Evolutionary conservation across 225 moss, liverwort and hornwort species (phyloP).

Genomic region (Sphagnum contortum): DNA sequence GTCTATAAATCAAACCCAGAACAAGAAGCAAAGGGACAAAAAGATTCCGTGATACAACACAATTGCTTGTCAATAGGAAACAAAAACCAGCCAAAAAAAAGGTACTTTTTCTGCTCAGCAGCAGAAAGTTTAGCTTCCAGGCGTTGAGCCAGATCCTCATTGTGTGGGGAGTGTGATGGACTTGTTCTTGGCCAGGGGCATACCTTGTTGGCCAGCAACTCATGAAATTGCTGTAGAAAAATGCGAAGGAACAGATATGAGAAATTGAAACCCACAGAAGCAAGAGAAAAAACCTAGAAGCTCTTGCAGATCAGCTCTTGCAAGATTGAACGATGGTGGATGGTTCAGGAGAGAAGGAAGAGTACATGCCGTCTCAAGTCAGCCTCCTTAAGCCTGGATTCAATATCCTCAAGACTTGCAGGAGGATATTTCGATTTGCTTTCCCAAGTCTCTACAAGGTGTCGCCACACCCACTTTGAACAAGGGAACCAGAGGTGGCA

Average conservation of each 20-base stretch:
- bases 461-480: conserved; percentile 87
- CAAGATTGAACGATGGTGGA: no score
- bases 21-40: no score
- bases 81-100: no score
- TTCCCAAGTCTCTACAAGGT: conserved; percentile 70
- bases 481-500: conserved; percentile 61
- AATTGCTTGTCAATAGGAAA: no score
- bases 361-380: conserved; percentile 86
- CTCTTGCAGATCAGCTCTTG: no score
- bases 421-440: conserved; percentile 64
- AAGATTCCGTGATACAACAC: no score
- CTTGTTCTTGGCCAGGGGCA: conserved; percentile 74
- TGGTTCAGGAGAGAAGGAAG: no score
- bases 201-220: conserved; percentile 97
- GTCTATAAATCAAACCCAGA: no score
- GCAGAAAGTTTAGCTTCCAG: conserved; percentile 97
- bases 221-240: conserved; percentile 80
- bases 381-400: conserved; percentile 93
- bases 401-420: conserved; percentile 96
- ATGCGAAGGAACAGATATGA: no score
- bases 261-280: no score
- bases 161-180: conserved; percentile 50
- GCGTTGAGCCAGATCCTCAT: conserved; percentile 79
- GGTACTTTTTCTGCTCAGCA: conserved; percentile 95
- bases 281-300: no score